Percentiles rank a stretch among this genome's conserved stretches.
These are phyloP conservation scores for Cephaloascus fragrans DNA, from an alignment of 805 yeast genomes.

Conservation along the genomic window DNA sequence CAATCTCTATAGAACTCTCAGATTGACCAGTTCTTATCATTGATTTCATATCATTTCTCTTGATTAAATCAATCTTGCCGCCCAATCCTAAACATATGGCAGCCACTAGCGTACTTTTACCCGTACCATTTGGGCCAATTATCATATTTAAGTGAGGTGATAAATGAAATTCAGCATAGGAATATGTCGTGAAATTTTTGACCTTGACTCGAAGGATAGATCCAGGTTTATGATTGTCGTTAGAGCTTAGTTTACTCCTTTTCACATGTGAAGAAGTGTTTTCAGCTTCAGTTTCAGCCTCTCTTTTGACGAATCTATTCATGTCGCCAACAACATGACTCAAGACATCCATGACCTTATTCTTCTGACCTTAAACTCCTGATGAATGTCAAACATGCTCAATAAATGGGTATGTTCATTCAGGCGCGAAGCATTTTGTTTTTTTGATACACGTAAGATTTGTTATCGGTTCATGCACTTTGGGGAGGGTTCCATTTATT, in stretches of 20 bases:
- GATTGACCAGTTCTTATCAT: conserved; percentile 65
- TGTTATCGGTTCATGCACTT: too few relatives aligned
- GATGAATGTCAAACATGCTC: too few relatives aligned
- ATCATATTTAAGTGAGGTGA: conserved; percentile 85
- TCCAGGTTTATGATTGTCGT: conserved; percentile 24
- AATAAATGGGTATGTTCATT: too few relatives aligned
- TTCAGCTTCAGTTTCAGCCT: background rate
- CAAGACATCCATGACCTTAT: background rate
- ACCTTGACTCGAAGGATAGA: conserved; percentile 41
- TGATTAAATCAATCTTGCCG: conserved; percentile 67
- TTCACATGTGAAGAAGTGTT: background rate
- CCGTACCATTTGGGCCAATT: conserved; percentile 95
- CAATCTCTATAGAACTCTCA: conserved; percentile 37
- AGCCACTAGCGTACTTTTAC: conserved; percentile 87
- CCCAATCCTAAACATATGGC: conserved; percentile 86
- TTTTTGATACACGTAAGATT: too few relatives aligned
- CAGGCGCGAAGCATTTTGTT: too few relatives aligned
- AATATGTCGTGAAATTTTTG: conserved; percentile 59
- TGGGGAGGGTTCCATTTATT: too few relatives aligned
- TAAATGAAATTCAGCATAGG: conserved; percentile 58
- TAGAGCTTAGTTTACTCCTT: background rate
- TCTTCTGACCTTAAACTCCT: too few relatives aligned
- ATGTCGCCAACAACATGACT: background rate
- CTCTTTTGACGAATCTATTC: background rate
- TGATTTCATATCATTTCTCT: conserved; percentile 54